phyloP scores from a whole-genome alignment of 768 basidiomycete species.

The Naganishia kalamii region DNA sequence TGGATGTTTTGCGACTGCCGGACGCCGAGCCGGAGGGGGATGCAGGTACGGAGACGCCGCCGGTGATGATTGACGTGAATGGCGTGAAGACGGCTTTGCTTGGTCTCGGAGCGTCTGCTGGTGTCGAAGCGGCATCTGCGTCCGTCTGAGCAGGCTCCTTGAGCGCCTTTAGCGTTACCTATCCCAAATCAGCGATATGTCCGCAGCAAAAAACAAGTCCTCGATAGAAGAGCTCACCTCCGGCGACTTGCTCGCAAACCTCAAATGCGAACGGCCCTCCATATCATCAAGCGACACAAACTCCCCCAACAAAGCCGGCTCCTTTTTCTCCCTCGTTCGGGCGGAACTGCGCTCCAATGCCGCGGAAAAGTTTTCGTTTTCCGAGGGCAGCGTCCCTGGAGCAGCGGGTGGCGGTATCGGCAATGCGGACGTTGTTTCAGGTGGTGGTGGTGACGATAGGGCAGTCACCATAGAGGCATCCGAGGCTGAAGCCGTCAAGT shows the following conservation, averaged over 20 bases:
- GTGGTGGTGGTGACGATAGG: too few species aligned
- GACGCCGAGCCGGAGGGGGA: not conserved
- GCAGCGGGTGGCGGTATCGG: too few species aligned
- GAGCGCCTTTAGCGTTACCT: too few species aligned
- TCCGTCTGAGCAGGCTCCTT: not conserved
- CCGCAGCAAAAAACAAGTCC: too few species aligned
- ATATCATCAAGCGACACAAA: constrained; percentile 2
- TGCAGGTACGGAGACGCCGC: not conserved
- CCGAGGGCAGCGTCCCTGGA: too few species aligned
- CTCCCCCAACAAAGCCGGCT: not conserved
- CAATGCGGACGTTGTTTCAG: not conserved
- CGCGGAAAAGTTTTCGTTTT: not conserved
- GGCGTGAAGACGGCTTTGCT: not conserved
- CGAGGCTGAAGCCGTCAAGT: too few species aligned
- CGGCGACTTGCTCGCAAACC: not conserved
- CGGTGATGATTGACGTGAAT: not conserved
- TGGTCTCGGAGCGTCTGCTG: not conserved
- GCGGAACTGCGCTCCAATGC: too few species aligned
- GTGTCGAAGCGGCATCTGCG: not conserved
- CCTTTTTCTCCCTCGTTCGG: not conserved
- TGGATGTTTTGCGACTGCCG: not conserved
- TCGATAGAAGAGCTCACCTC: not conserved
- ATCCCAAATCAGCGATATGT: too few species aligned
- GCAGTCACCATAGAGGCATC: too few species aligned
- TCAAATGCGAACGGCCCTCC: constrained; percentile 7